Evolutionary conservation across 1,139 yeast genomes (phyloP).

Genomic region (Yamadazyma mexicana): DNA sequence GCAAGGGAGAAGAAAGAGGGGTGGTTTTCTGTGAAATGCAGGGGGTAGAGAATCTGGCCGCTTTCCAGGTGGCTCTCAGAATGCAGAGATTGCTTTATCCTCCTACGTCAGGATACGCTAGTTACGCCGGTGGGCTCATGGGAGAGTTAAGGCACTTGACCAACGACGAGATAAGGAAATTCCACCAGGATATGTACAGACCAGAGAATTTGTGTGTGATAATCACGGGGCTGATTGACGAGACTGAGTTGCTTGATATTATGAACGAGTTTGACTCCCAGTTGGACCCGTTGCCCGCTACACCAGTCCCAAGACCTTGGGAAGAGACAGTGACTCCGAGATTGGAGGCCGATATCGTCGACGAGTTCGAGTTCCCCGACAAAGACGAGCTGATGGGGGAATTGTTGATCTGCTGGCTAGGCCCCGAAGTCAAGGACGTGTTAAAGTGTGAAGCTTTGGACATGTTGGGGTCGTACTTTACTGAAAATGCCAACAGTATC

Average conservation of each 20-base stretch:
- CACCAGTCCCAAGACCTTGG: slow-evolving; percentile 65
- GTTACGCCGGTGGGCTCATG: slow-evolving; percentile 94
- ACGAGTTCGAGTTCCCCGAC: slow-evolving; percentile 79
- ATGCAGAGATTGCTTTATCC: slow-evolving; percentile 63
- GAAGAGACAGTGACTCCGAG: slow-evolving; percentile 63
- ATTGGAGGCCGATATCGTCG: slow-evolving; percentile 40
- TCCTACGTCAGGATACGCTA: slow-evolving; percentile 72
- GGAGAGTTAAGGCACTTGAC: slow-evolving; percentile 71
- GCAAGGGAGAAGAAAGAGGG: slow-evolving; percentile 88
- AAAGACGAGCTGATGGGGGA: slow-evolving; percentile 86
- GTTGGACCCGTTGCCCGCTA: slow-evolving; percentile 41
- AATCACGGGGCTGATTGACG: slow-evolving; percentile 82
- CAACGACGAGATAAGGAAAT: slow-evolving; percentile 70
- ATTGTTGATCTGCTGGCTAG: slow-evolving; percentile 74
- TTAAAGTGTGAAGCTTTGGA: slow-evolving; percentile 67
- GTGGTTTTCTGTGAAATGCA: slow-evolving; percentile 98
- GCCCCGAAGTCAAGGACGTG: slow-evolving; percentile 61
- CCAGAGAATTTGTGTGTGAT: slow-evolving; percentile 85
- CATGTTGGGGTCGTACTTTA: slow-evolving; percentile 70
- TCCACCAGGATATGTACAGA: slow-evolving; percentile 71
- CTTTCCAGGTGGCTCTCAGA: slow-evolving; percentile 64
- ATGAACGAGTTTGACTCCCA: slow-evolving; percentile 65
- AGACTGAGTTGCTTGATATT: slow-evolving; percentile 59
- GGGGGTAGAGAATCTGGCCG: slow-evolving; percentile 81
- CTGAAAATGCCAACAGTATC: slow-evolving; percentile 71